These are phyloP conservation scores for Tothia fuscella DNA, from an alignment of 2,329 filamentous ascomycete species.

Conservation along the genomic window DNA sequence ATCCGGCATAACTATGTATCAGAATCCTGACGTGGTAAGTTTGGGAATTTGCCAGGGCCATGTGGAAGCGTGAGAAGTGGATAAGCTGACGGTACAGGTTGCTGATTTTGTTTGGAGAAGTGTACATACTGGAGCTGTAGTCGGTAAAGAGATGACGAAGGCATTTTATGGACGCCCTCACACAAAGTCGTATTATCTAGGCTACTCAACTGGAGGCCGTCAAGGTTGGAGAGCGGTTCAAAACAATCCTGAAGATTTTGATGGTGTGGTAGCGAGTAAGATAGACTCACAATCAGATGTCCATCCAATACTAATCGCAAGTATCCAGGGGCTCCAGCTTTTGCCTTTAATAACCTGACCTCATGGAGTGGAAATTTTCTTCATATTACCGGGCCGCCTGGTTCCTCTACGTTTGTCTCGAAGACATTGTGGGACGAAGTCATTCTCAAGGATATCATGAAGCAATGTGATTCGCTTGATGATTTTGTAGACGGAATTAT, in stretches of 20 bases:
- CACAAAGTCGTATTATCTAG: constrained; percentile 29
- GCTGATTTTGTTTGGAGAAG: constrained; percentile 12
- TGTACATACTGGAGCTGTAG: constrained; percentile 26
- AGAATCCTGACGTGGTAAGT: constrained; percentile 33
- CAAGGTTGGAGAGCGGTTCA: constrained; percentile 22
- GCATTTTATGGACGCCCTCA: constrained; percentile 28
- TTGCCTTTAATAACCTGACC: constrained; percentile 32
- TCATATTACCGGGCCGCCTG: constrained; percentile 25
- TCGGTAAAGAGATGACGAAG: constrained; percentile 30
- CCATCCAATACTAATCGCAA: no score
- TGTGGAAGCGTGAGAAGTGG: constrained; percentile 29
- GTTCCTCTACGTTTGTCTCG: constrained; percentile 28
- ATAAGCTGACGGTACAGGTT: not conserved
- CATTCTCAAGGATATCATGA: constrained; percentile 32
- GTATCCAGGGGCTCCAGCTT: constrained; percentile 12
- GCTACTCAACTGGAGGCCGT: constrained; percentile 27
- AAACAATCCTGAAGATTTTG: constrained; percentile 24
- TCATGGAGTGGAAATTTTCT: constrained; percentile 34
- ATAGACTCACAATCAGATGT: no score
- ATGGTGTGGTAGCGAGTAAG: constrained; percentile 26
- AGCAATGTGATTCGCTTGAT: constrained; percentile 40
- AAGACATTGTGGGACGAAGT: constrained; percentile 26
- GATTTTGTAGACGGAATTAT: constrained; percentile 31
- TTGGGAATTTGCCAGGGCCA: no score
- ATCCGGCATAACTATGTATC: constrained; percentile 34